phyloP scores from a whole-genome alignment of 805 yeast species.

The Lachancea lanzarotensis region DNA sequence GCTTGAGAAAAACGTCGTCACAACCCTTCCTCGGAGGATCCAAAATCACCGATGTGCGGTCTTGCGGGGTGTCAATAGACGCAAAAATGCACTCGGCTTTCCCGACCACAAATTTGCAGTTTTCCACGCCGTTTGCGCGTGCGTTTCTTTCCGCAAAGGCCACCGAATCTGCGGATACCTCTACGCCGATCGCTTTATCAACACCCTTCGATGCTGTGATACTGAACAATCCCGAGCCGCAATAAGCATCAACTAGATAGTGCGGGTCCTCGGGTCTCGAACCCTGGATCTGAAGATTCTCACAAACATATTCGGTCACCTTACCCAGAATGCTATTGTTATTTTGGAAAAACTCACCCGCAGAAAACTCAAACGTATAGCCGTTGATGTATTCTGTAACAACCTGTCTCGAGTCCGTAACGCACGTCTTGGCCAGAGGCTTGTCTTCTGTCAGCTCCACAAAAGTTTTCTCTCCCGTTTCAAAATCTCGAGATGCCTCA shows the following conservation, averaged over 20 bases:
- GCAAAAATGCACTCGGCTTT: conserved; percentile 87
- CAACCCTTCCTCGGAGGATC: conserved; percentile 99
- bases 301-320: conserved; percentile 75
- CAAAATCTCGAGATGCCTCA: conserved; percentile 42
- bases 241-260: conserved; percentile 87
- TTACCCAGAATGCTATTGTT: conserved; percentile 84
- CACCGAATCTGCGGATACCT: conserved; percentile 85
- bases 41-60: conserved; percentile 78
- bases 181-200: conserved; percentile 87
- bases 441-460: conserved; percentile 30
- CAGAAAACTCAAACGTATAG: conserved; percentile 75
- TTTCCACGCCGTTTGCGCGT: conserved; percentile 59
- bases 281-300: conserved; percentile 49
- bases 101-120: conserved; percentile 82
- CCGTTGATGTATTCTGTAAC: conserved; percentile 75
- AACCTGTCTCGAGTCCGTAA: conserved; percentile 68
- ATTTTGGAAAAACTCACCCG: conserved; percentile 95
- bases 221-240: conserved; percentile 93
- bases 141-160: conserved; percentile 83
- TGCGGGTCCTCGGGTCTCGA: conserved; percentile 42
- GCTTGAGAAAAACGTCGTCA: conserved; percentile 79
- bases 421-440: conserved; percentile 57
- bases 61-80: conserved; percentile 66
- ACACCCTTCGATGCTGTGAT: conserved; percentile 78
- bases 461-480: conserved; percentile 33